Base-by-base conservation (phyloP, 768 basidiomycete genomes). In the Pisolithus marmoratus region DNA sequence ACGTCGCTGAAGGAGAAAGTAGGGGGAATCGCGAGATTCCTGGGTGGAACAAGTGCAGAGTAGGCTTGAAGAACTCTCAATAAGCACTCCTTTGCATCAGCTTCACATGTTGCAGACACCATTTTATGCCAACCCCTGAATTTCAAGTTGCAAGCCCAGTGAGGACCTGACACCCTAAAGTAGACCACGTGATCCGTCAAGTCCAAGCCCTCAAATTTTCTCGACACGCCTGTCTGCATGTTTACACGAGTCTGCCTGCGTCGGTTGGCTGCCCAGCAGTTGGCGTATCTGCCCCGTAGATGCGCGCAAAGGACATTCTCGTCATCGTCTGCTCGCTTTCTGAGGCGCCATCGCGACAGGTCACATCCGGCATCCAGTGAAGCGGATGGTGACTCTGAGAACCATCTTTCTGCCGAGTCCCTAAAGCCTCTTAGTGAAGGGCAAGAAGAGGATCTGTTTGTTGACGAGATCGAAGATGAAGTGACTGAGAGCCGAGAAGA, bases 41-140 rank as follows among this genome's bases (percentile, higher is more conserved):
- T 74, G 3, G 76, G 69, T 8, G 80, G 72, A 27, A 66, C 62
- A 27, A 88, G 73, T 20, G 79, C 69, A 23, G 78, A 77, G 60
- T 82, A 87, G 49, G 66, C 71, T 23, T 72, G 73, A 47, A 85
- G 63, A 26, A 87, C 54, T n/a, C 24, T 27, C n/a, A 17, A 19
- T 27, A 31, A 31, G n/a, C 4, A 42, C 5, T 12, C 15, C 41
- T 14, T 22, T 42, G 41, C 20, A 14, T 42, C 9, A 42, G 41
- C 6, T 23, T n/a, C 3, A 26, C 36, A 17, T 40, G 36, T 23
- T 38, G 51, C 38, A 38, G 34, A 15, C 14, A 9, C 31, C 14
- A 15, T 34, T 34, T 5, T 34, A 34, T 15, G 34, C 3, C 34
- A 14, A 14, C 34, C 34, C 4, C 34, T 34, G 12, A 14, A 12